A percentile compares a stretch with the other conserved stretches of the same genome.
phyloP scores from a whole-genome alignment of 208 protist genomes.

The Trypanosoma melophagium region DNA sequence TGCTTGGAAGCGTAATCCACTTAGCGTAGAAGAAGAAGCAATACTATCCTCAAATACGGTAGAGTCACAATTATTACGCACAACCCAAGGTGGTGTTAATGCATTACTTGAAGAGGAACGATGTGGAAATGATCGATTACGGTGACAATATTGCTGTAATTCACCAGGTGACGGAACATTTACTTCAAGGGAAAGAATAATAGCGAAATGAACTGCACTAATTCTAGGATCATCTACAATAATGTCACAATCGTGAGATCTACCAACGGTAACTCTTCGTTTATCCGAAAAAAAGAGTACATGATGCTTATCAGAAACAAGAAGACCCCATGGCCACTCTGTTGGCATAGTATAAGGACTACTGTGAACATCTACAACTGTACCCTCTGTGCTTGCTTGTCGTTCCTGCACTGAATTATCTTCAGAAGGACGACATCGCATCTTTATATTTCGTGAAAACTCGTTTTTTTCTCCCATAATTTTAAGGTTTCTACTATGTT shows the following conservation, averaged over 20 bases:
- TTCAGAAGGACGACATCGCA: not conserved
- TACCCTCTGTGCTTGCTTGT: constrained; percentile 6
- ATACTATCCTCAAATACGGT: not conserved
- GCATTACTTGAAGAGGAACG: too few species aligned
- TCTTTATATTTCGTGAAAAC: constrained; percentile 4
- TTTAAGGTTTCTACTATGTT: too few species aligned
- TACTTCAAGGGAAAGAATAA: constrained; percentile 48
- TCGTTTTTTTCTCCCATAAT: too few species aligned
- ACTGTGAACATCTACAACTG: not conserved
- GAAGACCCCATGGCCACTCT: constrained; percentile 43
- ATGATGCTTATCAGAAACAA: constrained; percentile 50
- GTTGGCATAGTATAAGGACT: not conserved
- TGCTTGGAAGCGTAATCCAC: not conserved
- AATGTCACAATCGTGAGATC: constrained; percentile 39
- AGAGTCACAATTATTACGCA: too few species aligned
- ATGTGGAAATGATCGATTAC: not conserved
- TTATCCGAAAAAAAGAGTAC: constrained; percentile 37
- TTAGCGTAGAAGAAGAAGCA: not conserved
- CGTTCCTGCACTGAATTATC: not conserved
- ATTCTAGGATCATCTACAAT: constrained; percentile 40
- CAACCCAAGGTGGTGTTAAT: too few species aligned
- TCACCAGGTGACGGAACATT: constrained; percentile 16
- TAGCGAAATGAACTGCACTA: constrained; percentile 58
- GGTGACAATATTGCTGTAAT: not conserved
- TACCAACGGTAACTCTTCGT: constrained; percentile 44